phyloP scores from a whole-genome alignment of 2,329 filamentous ascomycete species.

The Teratosphaeriaceae sp. region DNA sequence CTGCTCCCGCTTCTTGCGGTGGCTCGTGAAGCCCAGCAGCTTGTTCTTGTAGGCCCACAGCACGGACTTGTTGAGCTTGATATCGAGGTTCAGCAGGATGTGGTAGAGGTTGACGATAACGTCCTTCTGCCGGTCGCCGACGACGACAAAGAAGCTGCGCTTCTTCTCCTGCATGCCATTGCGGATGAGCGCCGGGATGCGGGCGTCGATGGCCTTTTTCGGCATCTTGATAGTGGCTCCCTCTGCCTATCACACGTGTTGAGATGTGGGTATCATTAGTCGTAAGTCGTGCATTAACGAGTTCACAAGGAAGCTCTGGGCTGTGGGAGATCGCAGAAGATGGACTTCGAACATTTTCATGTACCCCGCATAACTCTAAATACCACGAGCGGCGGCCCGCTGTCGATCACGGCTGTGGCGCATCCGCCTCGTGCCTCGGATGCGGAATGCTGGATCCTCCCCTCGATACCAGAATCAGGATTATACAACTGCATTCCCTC shows the following conservation, averaged over 20 bases:
- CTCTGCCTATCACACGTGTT: neutral
- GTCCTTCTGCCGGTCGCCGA: slow-evolving; percentile 91
- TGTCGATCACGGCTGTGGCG: neutral
- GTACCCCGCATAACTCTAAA: neutral
- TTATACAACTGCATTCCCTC: no score
- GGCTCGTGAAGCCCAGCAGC: slow-evolving; percentile 86
- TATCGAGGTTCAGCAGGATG: slow-evolving; percentile 81
- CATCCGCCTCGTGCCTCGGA: no score
- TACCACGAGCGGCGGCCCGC: neutral
- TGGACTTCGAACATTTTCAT: no score
- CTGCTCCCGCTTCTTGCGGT: slow-evolving; percentile 94
- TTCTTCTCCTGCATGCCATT: slow-evolving; percentile 96
- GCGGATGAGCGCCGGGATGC: slow-evolving; percentile 82
- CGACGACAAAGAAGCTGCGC: slow-evolving; percentile 94
- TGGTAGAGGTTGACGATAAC: slow-evolving; percentile 93
- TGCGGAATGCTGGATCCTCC: no score
- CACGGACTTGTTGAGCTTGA: slow-evolving; percentile 93
- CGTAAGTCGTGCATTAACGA: neutral
- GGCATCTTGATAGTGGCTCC: slow-evolving; percentile 38
- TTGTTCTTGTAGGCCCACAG: slow-evolving; percentile 99
- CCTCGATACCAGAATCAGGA: no score
- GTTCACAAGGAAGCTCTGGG: neutral
- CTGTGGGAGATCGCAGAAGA: no score
- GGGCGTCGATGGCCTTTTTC: slow-evolving; percentile 64
- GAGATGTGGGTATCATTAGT: no score